phyloP scores from a whole-genome alignment of 495 filamentous ascomycete genomes.

The Tuber melanosporum region DNA sequence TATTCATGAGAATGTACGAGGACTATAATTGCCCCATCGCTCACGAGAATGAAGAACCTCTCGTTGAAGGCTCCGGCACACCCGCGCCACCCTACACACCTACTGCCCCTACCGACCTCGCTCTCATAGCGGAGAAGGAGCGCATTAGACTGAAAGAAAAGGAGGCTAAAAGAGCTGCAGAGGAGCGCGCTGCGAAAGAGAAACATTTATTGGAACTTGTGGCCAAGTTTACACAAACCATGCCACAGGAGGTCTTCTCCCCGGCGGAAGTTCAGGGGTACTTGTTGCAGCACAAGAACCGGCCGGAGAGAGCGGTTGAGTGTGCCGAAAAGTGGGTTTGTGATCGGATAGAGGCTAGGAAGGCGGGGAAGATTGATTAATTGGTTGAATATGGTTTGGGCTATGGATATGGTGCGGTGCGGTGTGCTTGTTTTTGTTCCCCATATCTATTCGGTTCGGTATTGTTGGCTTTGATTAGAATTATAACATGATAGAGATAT shows the following conservation, averaged over 20 bases:
- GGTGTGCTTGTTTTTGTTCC: not conserved
- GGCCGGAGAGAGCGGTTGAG: constrained; percentile 53
- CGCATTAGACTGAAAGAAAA: constrained; percentile 6
- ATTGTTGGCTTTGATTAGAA: not conserved
- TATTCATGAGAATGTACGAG: constrained; percentile 71
- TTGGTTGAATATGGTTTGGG: not conserved
- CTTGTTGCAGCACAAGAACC: constrained; percentile 58
- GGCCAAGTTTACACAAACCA: constrained; percentile 45
- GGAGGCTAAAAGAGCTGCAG: constrained; percentile 6
- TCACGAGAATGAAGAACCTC: not conserved
- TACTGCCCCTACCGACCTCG: not conserved
- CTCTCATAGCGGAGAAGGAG: constrained; percentile 12
- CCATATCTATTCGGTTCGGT: not conserved
- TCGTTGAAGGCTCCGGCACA: not conserved
- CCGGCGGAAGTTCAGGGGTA: constrained; percentile 69
- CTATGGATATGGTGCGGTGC: not conserved
- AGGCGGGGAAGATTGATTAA: constrained; percentile 24
- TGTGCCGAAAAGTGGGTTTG: constrained; percentile 54
- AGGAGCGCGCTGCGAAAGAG: constrained; percentile 16
- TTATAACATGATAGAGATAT: not conserved
- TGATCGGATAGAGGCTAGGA: constrained; percentile 32
- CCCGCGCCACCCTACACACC: not conserved
- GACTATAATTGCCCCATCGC: constrained; percentile 35
- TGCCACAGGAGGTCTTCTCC: constrained; percentile 51
- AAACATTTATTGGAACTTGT: constrained; percentile 46